Percentiles rank a stretch among this genome's conserved stretches.
Evolutionary conservation across 306 rosid genomes (phyloP).

Genomic region (Vicia villosa): DNA sequence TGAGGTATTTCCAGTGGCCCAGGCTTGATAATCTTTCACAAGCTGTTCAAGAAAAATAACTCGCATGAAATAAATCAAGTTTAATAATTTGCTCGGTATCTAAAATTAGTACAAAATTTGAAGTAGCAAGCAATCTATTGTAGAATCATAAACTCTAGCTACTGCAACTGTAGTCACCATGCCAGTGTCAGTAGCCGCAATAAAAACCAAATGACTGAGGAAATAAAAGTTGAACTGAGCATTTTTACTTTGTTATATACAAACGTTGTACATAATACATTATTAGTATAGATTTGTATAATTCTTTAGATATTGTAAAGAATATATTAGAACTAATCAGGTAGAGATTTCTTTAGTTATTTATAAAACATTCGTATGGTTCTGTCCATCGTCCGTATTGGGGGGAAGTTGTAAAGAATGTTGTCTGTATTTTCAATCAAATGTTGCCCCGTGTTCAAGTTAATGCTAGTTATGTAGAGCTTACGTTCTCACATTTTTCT

Average conservation of each 20-base stretch:
- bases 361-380: no score
- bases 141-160: background rate
- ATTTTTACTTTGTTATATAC: background rate
- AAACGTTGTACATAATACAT: background rate
- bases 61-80: constrained; percentile 1
- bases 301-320: background rate
- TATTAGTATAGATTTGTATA: background rate
- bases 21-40: constrained; percentile 86
- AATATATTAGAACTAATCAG: background rate
- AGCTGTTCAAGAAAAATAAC: constrained; percentile 57
- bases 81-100: background rate
- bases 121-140: constrained; percentile 13
- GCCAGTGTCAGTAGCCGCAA: constrained; percentile 3
- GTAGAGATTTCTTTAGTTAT: background rate
- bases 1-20: constrained; percentile 69
- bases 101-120: constrained; percentile 28
- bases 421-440: no score
- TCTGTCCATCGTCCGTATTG: no score
- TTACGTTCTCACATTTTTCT: no score
- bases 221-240: background rate
- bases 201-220: constrained; percentile 4
- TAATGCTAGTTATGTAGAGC: no score
- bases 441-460: no score
- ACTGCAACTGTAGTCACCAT: background rate
- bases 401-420: no score